phyloP scores from a whole-genome alignment of 352 stramenopile genomes.

The Phytophthora nicotianae region DNA sequence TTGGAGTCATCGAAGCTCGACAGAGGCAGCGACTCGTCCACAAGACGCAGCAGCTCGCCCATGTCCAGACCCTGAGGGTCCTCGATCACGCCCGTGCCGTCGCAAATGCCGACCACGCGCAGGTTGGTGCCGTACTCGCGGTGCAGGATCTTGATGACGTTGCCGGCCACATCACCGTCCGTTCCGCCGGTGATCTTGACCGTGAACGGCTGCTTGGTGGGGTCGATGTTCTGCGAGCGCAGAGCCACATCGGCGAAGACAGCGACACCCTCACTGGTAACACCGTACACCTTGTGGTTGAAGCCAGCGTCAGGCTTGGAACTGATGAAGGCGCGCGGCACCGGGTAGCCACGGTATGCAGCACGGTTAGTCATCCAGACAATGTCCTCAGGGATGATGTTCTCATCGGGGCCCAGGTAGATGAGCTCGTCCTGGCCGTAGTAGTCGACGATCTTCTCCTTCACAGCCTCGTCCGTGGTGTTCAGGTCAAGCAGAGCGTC shows the following conservation, averaged over 20 bases:
- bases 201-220: slow-evolving; percentile 72
- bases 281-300: slow-evolving; percentile 89
- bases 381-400: slow-evolving; percentile 81
- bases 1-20: slow-evolving; percentile 68
- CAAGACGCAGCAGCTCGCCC: slow-evolving; percentile 94
- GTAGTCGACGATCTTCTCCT: slow-evolving; percentile 77
- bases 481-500: slow-evolving; percentile 83
- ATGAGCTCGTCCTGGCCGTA: slow-evolving; percentile 87
- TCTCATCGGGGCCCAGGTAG: slow-evolving; percentile 85
- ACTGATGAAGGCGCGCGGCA: slow-evolving; percentile 86
- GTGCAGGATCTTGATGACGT: slow-evolving; percentile 98
- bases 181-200: slow-evolving; percentile 94
- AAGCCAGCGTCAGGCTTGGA: slow-evolving; percentile 88
- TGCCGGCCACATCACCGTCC: slow-evolving; percentile 97
- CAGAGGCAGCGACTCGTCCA: slow-evolving; percentile 92
- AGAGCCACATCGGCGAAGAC: slow-evolving; percentile 82
- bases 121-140: slow-evolving; percentile 94
- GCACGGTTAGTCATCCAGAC: slow-evolving; percentile 87
- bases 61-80: slow-evolving; percentile 95
- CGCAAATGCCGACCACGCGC: slow-evolving; percentile 91
- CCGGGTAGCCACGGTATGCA: slow-evolving; percentile 73
- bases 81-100: slow-evolving; percentile 94
- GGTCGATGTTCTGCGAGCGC: slow-evolving; percentile 80
- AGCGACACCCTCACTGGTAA: slow-evolving; percentile 83
- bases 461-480: slow-evolving; percentile 73